These are phyloP conservation scores for Parietichytrium sp. DNA, from an alignment of 108 stramenopile genomes.

Conservation along the genomic window DNA sequence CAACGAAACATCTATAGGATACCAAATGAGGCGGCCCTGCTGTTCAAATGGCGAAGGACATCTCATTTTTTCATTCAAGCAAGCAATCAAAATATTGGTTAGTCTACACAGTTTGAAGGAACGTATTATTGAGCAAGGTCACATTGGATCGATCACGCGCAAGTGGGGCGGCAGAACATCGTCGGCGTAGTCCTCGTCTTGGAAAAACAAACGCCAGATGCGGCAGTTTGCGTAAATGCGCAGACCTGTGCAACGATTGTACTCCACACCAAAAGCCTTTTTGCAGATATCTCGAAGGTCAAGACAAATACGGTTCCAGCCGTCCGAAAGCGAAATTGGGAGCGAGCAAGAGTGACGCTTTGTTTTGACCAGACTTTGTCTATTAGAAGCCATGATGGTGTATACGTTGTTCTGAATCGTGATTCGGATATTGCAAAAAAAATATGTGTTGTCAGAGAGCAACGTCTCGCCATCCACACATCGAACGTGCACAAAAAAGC, in stretches of 20 bases:
- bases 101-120: too few species aligned
- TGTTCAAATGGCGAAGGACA: too few species aligned
- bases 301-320: constrained; percentile 29
- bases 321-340: not conserved
- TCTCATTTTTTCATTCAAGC: too few species aligned
- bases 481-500: too few species aligned
- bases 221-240: constrained; percentile 23
- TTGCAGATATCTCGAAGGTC: not conserved
- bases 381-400: not conserved
- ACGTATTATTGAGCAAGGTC: too few species aligned
- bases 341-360: not conserved
- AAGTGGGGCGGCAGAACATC: not conserved
- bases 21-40: too few species aligned
- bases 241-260: not conserved
- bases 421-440: not conserved
- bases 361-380: not conserved
- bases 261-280: not conserved
- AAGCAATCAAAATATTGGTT: too few species aligned
- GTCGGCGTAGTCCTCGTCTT: not conserved
- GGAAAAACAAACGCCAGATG: constrained; percentile 21
- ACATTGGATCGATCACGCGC: not conserved
- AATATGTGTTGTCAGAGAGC: too few species aligned
- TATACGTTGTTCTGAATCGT: not conserved
- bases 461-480: too few species aligned
- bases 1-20: too few species aligned